A percentile compares a stretch with the other conserved stretches of the same genome.
Conservation (phyloP, 1,284 basidiomycete genomes). For the Ganoderma lucidum region DNA sequence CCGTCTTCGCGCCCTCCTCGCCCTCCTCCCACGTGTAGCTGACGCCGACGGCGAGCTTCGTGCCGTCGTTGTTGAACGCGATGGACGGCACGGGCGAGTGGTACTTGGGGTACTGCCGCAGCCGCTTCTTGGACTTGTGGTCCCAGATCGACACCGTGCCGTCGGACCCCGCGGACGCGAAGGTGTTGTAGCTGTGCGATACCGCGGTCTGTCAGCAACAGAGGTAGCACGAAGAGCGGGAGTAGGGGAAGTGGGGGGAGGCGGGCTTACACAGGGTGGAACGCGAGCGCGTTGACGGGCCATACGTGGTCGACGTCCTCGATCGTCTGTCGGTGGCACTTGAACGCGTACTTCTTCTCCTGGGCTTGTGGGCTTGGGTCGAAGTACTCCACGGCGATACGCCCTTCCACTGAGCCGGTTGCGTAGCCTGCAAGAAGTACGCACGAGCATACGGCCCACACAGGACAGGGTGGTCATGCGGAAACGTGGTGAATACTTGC, state of each 20-base stretch:
- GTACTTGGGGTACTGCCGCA: conserved; percentile 89
- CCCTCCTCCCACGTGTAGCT: conserved; percentile 92
- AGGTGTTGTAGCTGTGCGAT: conserved; percentile 84
- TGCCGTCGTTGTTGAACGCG: conserved; percentile 86
- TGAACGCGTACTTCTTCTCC: conserved; percentile 97
- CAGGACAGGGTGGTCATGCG: too few species aligned
- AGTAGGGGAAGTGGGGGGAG: background rate
- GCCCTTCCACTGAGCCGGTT: conserved; percentile 92
- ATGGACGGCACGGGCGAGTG: conserved; percentile 74
- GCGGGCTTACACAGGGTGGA: conserved; percentile 81
- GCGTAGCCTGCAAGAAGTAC: conserved; percentile 76
- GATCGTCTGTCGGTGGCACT: conserved; percentile 92
- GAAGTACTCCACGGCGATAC: conserved; percentile 98
- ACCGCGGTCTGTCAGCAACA: background rate
- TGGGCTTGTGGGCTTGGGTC: conserved; percentile 82
- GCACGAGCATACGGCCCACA: background rate
- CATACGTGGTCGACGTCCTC: conserved; percentile 98
- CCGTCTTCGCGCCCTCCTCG: conserved; percentile 66
- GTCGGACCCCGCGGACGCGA: conserved; percentile 94
- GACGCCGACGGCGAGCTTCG: conserved; percentile 81
- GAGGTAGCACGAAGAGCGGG: background rate
- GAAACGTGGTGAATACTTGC: background rate
- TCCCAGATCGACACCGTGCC: conserved; percentile 96
- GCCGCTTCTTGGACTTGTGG: conserved; percentile 94
- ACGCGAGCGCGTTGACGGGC: conserved; percentile 95